Evolutionary conservation across 2,329 filamentous ascomycete genomes (phyloP), one percentile per base, ranked within the genome.

Genomic region (Trichoderma aggressivum): DNA sequence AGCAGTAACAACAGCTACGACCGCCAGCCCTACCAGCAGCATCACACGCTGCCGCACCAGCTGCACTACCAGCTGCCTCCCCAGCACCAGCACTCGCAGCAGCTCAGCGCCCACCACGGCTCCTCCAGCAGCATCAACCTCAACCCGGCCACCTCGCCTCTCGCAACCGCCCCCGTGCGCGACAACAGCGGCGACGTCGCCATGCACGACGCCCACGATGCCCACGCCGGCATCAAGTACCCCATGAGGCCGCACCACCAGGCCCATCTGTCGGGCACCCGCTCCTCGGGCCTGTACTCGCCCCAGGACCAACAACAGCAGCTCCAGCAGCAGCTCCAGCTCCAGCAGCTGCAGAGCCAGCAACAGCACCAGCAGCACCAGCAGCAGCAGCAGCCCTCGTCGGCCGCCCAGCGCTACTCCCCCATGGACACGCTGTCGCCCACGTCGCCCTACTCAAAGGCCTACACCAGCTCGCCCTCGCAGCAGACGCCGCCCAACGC

Each of bases 351-450:
- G 4, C 58, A 60, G n/a, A 28, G 10, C 7, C 58, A 63, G 26
- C 60, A 47, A 3, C 60, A 63, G 36, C 60, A 63, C 14, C 14
- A 32, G 18, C 60, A 28, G 18, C 18, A 26, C 39, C 39, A 34
- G 18, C 43, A 50, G 64, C 90, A 80, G 69, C 80, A 90, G 60
- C 75, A 75, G 78, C 90, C 92, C 72, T 96, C 94, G 56, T 87
- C 93, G 64, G 93, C 94, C 71, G 93, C 94, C 72, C 93, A 97
- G 80, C 90, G 94, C 79, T 98, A 98, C 83, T 98, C 95, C 60
- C 96, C 95, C 74, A 98, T 98, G 94, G 95, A 97, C 80, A 88
- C 90, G 18, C 85, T 97, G 73, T 94, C 94, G 72, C 93, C 94
- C 53, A 89, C 91, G 39, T 91, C 92, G 70, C 90, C 94, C 39